Evolutionary conservation across 345 rosid species (phyloP).

Genomic region (Eucalyptus viminalis): DNA sequence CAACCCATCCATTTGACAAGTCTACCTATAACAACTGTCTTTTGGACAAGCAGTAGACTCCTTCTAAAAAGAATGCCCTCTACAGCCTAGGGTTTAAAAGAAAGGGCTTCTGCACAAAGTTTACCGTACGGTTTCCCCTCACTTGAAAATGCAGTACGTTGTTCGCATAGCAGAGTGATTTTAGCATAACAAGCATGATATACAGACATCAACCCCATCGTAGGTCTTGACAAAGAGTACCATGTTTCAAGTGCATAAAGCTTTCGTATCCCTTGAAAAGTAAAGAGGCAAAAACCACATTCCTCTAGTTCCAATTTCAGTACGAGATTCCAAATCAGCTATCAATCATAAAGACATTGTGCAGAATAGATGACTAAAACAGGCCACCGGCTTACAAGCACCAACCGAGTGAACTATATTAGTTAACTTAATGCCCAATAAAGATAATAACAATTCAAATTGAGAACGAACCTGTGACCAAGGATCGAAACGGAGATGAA

Average conservation of each 20-base stretch:
- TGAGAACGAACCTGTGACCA: slow-evolving; percentile 74
- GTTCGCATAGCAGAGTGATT: neutral
- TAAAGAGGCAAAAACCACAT: neutral
- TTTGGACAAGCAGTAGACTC: neutral
- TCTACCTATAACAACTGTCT: neutral
- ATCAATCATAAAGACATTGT: neutral
- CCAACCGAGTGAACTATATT: neutral
- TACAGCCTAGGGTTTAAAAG: neutral
- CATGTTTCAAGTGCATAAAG: neutral
- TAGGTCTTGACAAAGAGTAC: neutral
- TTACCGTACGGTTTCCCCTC: neutral
- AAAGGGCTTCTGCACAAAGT: neutral
- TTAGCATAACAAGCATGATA: neutral
- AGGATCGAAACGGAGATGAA: slow-evolving; percentile 94
- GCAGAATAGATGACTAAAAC: neutral
- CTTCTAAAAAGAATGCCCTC: neutral
- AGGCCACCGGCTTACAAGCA: neutral
- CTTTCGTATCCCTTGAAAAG: neutral
- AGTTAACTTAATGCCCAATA: neutral
- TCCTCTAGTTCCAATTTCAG: neutral
- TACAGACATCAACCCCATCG: neutral
- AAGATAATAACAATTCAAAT: neutral
- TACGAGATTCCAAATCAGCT: neutral
- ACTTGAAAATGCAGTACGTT: neutral
- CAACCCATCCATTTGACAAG: neutral